Evolutionary conservation across 306 rosid genomes (phyloP), one percentile per base, ranked within the genome.

Genomic region (Ziziphus jujuba): DNA sequence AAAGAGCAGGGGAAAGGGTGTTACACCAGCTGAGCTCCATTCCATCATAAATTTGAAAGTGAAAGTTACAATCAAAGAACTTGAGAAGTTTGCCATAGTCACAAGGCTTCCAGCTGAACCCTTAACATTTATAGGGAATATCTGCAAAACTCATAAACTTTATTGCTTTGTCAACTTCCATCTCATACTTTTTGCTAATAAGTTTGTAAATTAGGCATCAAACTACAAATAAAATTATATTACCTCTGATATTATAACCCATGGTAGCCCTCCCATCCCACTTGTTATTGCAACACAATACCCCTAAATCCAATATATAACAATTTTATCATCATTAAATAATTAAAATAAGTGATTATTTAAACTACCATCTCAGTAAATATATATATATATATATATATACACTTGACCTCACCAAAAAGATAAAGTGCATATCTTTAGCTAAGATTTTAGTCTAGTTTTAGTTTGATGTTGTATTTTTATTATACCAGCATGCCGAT

Each of bases 1-100:
- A n/a, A n/a, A n/a, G n/a, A n/a, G n/a, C n/a, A n/a, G n/a, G n/a
- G n/a, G n/a, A n/a, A n/a, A n/a, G n/a, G n/a, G n/a, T n/a, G n/a
- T n/a, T n/a, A n/a, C n/a, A n/a, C 83, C 86, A 70, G 83, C 59
- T 65, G 68, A 61, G 72, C 79, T 82, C 86, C 86, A 82, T 51
- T 75, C 79, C 63, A 73, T 51, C 65, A 82, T 62, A n/a, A 75
- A 69, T 56, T 69, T 82, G 47, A 67, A 82, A 5, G 74, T 20
- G 55, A 67, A 75, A 2, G 71, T n/a, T 2, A 82, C 45, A 4
- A 82, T 75, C 81, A 79, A 78, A 47, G 81, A 75, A 51, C 67
- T 63, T 52, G 72, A 71, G 71, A 73, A 71, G 38, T 67, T 59
- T 9, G 53, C 58, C 50, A 68, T 8, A 14, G 71, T 67, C 56